Evolutionary conservation across 164 flowering plant species (phyloP), one percentile per base, ranked within the genome.

Genomic region (Vitis cinerea): DNA sequence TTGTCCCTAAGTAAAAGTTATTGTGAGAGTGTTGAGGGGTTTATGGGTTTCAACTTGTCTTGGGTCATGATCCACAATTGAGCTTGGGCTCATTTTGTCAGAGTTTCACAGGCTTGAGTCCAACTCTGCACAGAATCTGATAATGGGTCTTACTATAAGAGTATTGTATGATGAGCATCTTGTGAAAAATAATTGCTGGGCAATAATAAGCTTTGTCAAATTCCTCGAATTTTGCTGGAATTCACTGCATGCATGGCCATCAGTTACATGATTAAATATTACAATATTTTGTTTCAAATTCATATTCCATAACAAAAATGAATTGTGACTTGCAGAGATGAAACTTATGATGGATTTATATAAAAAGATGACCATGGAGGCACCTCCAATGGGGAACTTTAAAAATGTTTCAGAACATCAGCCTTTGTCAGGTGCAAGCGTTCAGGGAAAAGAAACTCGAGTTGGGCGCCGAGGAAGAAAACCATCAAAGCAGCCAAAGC

Each of bases 311-410:
- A 11, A 59, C 6, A 15, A 9, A 10, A 37, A 50, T 14, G 1
- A 11, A 0, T 10, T 15, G 29, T 8, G 37, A 44, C 53, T 60
- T 65, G 57, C 75, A 76, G 75, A 76, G 31, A 49, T 76, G 64
- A 72, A 71, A 61, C 58, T 68, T 37, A 2, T 76, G 64, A 58
- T 67, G 74, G 68, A 67, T 29, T 31, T 71, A 31, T 63, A 71
- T 64, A 67, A 51, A 64, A 61, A 71, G 58, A 76, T 70, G 66
- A 47, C 44, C 7, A 15, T 10, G n/a, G 63, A 53, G 63, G 23
- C 44, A 23, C 58, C 54, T 14, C 48, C 30, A 13, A 63, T 37
- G 48, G 3, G 53, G 27, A 23, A 23, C 27, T 23, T 23, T 23
- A 23, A 23, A 23, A 23, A 23, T 23, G 27, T 16, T 50, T 9